These are phyloP conservation scores for Acrodontium crateriforme DNA, from an alignment of 2,329 filamentous ascomycete genomes.

Conservation along the genomic window DNA sequence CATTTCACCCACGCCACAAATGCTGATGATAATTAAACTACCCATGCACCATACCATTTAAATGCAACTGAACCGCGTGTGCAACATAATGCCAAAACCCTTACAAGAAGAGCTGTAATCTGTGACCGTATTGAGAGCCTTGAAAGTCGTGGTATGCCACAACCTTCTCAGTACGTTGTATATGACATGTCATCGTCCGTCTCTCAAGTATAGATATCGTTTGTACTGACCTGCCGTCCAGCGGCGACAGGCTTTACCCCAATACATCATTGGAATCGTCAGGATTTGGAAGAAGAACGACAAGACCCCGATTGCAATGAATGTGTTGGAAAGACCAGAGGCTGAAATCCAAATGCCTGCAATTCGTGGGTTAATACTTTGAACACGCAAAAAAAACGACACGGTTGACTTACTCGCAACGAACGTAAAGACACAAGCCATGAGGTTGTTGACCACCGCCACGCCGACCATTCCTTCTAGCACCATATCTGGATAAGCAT, in stretches of 20 bases:
- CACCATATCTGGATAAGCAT: conserved; percentile 43
- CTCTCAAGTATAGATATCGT: conserved; percentile 13
- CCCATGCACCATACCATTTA: no score
- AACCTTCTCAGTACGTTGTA: background rate
- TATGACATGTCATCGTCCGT: conserved; percentile 6
- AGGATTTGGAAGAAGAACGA: conserved; percentile 38
- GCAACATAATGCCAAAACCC: no score
- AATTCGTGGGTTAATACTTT: background rate
- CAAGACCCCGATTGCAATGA: conserved; percentile 39
- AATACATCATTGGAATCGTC: conserved; percentile 42
- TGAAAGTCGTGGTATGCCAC: no score
- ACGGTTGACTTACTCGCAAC: conserved; percentile 14
- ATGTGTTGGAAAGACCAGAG: conserved; percentile 33
- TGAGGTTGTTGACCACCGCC: conserved; percentile 42
- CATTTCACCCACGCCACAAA: no score
- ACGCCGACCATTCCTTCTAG: conserved; percentile 46
- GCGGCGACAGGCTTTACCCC: conserved; percentile 36
- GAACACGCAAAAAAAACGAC: no score
- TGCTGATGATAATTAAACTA: no score
- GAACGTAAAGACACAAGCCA: conserved; percentile 43
- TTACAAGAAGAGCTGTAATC: no score
- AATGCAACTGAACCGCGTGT: no score
- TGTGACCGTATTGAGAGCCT: no score
- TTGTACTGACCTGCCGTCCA: conserved; percentile 28
- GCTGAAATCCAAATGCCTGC: conserved; percentile 32